Evolutionary conservation across 305 asterid genomes (phyloP), one percentile per base, ranked within the genome.

Genomic region (Fraxinus baroniana): DNA sequence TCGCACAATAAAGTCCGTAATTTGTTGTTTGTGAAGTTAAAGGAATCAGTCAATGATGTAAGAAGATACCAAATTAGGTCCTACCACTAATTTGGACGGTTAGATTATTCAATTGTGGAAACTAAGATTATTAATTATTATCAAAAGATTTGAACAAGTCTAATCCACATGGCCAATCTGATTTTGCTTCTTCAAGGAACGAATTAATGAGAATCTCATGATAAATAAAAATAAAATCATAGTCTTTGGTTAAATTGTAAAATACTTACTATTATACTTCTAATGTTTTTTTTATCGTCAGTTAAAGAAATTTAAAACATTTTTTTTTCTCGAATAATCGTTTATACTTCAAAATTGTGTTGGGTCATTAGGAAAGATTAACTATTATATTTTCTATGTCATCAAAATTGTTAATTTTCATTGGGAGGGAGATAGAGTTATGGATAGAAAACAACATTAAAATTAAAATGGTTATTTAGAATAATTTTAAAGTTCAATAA

Each of bases 71-170:
- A 7, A 60, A 18, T 18, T 18, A 20, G 71, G 30, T 76, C 88
- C 87, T 77, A 83, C 87, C 87, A 83, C 82, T 83, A 62, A 71
- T 62, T 33, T 79, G 79, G 85, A 79, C 64, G 55, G 81, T 62
- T 13, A 81, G 78, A 68, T 79, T 83, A 85, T 79, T 73, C 82
- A 80, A 80, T 75, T 55, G 22, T 49, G 2, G 60, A 49, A 49
- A 15, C n/a, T 49, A 49, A 49, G 24, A 55, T n/a, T 5, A 55
- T 4, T 49, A 13, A 49, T 46, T 49, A 78, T 84, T 78, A 77
- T 79, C 57, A 77, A 74, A 86, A 80, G 80, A 83, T 17, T n/a
- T n/a, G 24, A 13, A 62, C 49, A 20, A 60, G 71, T 57, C 20
- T 44, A 57, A 10, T 57, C 68, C 2, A 57, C 12, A 20, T 57